Base-by-base conservation (phyloP, 1,139 yeast genomes). In the Taphrina wiesneri region DNA sequence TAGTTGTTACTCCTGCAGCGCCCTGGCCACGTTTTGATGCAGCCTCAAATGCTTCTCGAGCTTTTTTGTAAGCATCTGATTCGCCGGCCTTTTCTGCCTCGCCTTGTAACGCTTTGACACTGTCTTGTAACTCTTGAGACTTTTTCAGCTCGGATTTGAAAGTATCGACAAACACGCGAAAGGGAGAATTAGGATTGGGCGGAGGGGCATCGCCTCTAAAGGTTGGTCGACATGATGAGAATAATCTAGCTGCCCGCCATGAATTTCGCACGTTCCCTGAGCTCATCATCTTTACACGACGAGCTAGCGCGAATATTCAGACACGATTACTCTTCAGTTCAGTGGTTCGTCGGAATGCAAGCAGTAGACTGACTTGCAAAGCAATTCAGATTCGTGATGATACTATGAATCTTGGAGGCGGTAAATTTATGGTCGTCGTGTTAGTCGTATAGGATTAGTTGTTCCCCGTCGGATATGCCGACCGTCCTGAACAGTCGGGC, bases 71-170 rank as follows among this genome's bases (percentile, higher is more conserved):
- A 1, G 98, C 96, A 67, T 92, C 97, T 59, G 95, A 87, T 72
- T 93, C 99, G 36, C 96, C 91, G 76, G 95, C 84, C 73, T 92
- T 85, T 45, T 97, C 99, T 1, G 98, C 90, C 72, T 96, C 98
- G 77, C 93, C 97, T 76, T 91, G 96, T 68, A 95, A 82, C 15
- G 97, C 96, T 77, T 93, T 93, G 74, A 95, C 90, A 73, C 91
- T 90, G 68, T 90, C 91, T 75, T 93, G 96, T 69, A 95, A 82
- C 75, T 95, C 99, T 73, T 83, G 83, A 62, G 93, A 87, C 77
- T 93, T 92, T 75, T 88, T 86, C 85, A 96, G 93, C 78, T 95
- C 99, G 68, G 82, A 81, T 75, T 83, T 87, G 80, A 95, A 95
- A 0, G 99, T 93, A 70, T 93, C 96, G 70, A 90, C 85, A 76